Evolutionary conservation across 2,329 filamentous ascomycete genomes (phyloP).

Genomic region (Emergomyces orientalis): DNA sequence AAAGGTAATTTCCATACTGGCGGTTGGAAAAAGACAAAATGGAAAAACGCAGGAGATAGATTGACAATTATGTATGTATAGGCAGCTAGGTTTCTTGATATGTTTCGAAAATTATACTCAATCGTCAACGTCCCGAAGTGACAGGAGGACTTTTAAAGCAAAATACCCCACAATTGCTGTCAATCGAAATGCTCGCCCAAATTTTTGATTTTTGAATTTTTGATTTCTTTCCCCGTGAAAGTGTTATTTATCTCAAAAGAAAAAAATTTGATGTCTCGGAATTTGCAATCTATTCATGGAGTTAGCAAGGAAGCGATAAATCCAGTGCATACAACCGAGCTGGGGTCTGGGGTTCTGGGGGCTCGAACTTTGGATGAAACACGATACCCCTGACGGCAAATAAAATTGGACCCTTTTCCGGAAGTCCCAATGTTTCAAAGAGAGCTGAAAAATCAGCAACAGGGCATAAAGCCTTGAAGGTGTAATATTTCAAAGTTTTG

Average conservation of each 20-base stretch:
- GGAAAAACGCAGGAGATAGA: not conserved
- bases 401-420: not conserved
- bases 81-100: no score
- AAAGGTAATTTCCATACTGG: slow-evolving; percentile 69
- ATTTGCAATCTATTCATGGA: not conserved
- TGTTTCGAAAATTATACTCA: not conserved
- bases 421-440: not conserved
- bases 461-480: not conserved
- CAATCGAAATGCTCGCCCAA: not conserved
- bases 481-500: not conserved
- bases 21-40: not conserved
- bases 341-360: not conserved
- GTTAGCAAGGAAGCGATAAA: slow-evolving; percentile 5
- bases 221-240: not conserved
- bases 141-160: not conserved
- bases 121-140: not conserved
- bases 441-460: not conserved
- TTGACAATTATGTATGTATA: not conserved
- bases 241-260: not conserved
- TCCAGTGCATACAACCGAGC: not conserved
- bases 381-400: not conserved
- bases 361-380: not conserved
- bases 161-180: not conserved
- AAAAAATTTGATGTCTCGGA: not conserved
- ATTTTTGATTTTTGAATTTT: not conserved